Evolutionary conservation across 768 basidiomycete species (phyloP), one percentile per base, ranked within the genome.

Genomic region (Hortiboletus flavorubellus): DNA sequence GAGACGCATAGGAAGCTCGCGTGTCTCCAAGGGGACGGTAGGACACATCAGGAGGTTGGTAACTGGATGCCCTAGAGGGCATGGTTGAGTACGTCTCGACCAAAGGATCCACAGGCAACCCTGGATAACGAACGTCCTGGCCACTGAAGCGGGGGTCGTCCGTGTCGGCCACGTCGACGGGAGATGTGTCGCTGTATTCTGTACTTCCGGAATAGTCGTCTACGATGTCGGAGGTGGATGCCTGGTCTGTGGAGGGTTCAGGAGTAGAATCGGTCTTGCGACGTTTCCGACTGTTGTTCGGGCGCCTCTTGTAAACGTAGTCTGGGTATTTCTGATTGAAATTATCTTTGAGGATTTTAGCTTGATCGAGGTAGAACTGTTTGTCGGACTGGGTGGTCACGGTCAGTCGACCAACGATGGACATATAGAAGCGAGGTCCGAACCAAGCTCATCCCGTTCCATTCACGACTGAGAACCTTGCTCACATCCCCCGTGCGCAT

Each of bases 401-500:
- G 33, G 51, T 69, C 48, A 68, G 66, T 42, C 43, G 50, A 54
- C 23, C 14, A 50, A 43, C 21, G 46, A 55, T 40, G 42, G 21
- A 39, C 29, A 30, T 44, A 39, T n/a, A 55, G 41, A 45, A 54
- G 35, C 4, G 14, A 39, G 35, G 50, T 45, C 74, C 78, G 75
- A 63, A 89, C 91, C 74, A 85, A 72, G 40, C 76, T 75, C 91
- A 93, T 93, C 34, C 79, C 70, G 57, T 83, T 89, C 91, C 91
- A 93, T 72, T 93, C 91, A 55, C 85, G 87, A 73, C 85, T 87
- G 58, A 93, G 76, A 51, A 93, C 84, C 73, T 93, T 93, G 76
- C 86, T 89, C 51, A 93, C 91, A 64, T 93, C 91, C 15, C 91
- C 91, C 0, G 91, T 93, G 39, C 91, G 85, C 89, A 93, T 87